These are phyloP conservation scores for Halenospora varia DNA, from an alignment of 495 filamentous ascomycete species.

Conservation along the genomic window DNA sequence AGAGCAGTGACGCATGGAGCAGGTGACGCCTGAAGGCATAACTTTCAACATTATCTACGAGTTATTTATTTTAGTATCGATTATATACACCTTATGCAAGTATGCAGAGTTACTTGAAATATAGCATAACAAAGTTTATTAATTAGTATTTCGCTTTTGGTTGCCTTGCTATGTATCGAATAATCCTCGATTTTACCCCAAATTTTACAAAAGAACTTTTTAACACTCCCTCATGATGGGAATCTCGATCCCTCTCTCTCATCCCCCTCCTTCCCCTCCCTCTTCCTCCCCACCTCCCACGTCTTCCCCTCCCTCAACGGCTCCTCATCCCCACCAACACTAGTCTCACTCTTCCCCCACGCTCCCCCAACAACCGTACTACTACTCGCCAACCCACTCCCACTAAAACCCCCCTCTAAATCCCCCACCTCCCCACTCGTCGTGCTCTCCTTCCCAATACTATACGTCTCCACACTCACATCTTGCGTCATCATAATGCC, in stretches of 20 bases:
- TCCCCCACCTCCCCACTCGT: background rate
- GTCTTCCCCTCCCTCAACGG: background rate
- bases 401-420: background rate
- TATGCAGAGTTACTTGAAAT: background rate
- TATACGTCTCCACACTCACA: background rate
- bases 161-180: too few species aligned
- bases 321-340: background rate
- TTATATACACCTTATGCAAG: background rate
- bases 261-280: background rate
- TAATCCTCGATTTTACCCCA: background rate
- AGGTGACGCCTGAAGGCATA: too few species aligned
- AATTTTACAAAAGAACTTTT: background rate
- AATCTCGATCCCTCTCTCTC: background rate
- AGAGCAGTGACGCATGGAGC: too few species aligned
- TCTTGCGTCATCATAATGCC: background rate
- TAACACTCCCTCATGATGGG: background rate
- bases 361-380: background rate
- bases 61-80: too few species aligned
- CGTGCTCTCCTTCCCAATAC: background rate
- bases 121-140: background rate
- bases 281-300: too few species aligned
- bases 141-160: too few species aligned
- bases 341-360: background rate
- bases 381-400: background rate
- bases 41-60: too few species aligned